Evolutionary conservation across 345 rosid genomes (phyloP), one percentile per base, ranked within the genome.

Genomic region (Melaleuca alternifolia): DNA sequence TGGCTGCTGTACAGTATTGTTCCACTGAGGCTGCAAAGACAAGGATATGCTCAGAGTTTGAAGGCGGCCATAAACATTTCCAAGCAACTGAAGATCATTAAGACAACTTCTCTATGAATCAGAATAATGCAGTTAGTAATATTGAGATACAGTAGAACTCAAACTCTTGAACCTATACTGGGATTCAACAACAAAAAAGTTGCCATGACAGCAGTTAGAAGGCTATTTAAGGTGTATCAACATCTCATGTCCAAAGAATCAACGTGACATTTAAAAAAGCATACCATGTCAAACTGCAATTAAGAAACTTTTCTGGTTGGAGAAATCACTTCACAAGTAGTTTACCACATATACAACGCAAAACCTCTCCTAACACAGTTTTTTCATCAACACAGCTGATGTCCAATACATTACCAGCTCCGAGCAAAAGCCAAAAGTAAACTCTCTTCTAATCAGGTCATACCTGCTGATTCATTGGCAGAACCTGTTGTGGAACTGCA

Each of bases 401-500:
- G n/a, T 51, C 75, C 24, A 23, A 44, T 37, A 23, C 21, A 41
- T 65, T 51, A 24, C 6, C 53, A 0, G 33, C 81, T 56, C 51
- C 33, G 71, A 61, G 76, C 28, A 41, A 87, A 46, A 54, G 52
- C 81, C 44, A 61, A 84, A 52, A 48, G 50, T 52, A 50, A 33
- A 51, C 59, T 33, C n/a, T 53, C 62, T 26, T 71, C 16, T 61
- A 51, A 87, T 54, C 76, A 30, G 48, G 48, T 87, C 81, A 82
- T 91, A 95, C 99, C 99, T 95, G 98, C 86, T 91, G 96, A 90
- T 91, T 94, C 84, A 89, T 76, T 83, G 88, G 90, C 91, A 93
- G 97, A 85, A 92, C 98, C 87, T 92, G 93, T 87, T 91, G 93
- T 88, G 88, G 84, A 5, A 93, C 56, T 87, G 91, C 88, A 88